Evolutionary conservation across 2,329 filamentous ascomycete genomes (phyloP).

Genomic region (Curvularia sp.): DNA sequence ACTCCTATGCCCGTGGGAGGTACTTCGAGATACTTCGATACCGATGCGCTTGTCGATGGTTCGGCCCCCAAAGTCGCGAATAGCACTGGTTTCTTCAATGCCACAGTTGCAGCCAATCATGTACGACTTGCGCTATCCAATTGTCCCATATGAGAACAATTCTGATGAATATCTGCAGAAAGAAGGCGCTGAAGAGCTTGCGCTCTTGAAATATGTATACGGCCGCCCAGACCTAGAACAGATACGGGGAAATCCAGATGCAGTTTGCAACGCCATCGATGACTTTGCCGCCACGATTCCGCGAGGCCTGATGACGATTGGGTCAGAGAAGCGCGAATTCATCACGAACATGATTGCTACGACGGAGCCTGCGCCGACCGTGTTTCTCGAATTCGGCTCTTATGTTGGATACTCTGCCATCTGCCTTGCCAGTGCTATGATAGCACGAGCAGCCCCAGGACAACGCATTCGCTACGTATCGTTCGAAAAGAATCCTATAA

Average conservation of each 20-base stretch:
- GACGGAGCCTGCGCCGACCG: neutral
- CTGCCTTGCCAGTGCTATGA: conserved; percentile 4
- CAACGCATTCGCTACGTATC: conserved; percentile 2
- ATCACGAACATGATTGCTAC: neutral
- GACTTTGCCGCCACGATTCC: conserved; percentile 3
- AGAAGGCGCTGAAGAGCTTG: conserved; percentile 6
- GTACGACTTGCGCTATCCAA: neutral
- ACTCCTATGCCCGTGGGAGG: neutral
- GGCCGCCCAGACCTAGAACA: neutral
- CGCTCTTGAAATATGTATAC: conserved; percentile 2
- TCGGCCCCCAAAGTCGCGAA: conserved; percentile 4
- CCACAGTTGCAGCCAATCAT: conserved; percentile 3
- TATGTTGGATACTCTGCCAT: conserved; percentile 8
- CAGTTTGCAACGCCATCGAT: conserved; percentile 4
- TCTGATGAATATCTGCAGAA: neutral
- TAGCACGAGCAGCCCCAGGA: neutral
- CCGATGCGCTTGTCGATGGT: neutral
- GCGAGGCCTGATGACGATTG: conserved; percentile 6
- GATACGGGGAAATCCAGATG: conserved; percentile 3
- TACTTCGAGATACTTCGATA: conserved; percentile 6
- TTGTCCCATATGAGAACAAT: neutral
- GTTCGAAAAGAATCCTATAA: conserved; percentile 5
- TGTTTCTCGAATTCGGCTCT: conserved; percentile 5
- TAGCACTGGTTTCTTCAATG: conserved; percentile 7
- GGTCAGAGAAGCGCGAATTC: conserved; percentile 1